A percentile compares a stretch with the other conserved stretches of the same genome.
These are phyloP conservation scores for Rhodosporidiobolus odoratus DNA, from an alignment of 768 basidiomycete genomes.

Conservation along the genomic window DNA sequence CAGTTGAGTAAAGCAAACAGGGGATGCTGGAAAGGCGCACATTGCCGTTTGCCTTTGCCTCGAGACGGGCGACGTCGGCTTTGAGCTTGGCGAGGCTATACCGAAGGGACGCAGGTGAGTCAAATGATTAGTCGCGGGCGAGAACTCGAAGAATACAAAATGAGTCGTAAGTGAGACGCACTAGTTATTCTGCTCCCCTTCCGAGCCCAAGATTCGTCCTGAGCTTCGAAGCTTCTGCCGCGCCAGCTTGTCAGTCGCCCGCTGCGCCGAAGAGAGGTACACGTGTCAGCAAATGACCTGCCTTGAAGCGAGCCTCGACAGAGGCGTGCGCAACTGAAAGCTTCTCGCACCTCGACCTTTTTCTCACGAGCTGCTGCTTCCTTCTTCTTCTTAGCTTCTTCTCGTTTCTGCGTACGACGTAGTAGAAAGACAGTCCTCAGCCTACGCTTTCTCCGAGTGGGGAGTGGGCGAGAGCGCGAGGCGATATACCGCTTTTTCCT, in stretches of 20 bases:
- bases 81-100: constrained; percentile 16
- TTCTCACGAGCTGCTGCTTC: background rate
- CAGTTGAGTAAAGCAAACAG: background rate
- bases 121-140: no score
- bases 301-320: background rate
- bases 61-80: constrained; percentile 13
- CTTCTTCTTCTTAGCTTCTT: background rate
- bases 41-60: background rate
- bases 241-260: background rate
- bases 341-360: constrained; percentile 1
- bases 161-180: background rate
- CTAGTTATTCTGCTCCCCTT: constrained; percentile 1
- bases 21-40: background rate
- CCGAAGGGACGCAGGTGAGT: no score
- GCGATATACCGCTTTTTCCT: constrained; percentile 1
- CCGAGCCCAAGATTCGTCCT: background rate
- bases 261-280: background rate
- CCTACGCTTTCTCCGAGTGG: background rate
- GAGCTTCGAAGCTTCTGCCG: background rate
- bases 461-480: no score
- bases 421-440: background rate
- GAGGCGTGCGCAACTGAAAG: background rate
- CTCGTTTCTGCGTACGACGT: background rate
- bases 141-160: no score
- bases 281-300: background rate